These are phyloP conservation scores for Setaria italica DNA, from an alignment of 202 grass and related monocot genomes.

Conservation along the genomic window DNA sequence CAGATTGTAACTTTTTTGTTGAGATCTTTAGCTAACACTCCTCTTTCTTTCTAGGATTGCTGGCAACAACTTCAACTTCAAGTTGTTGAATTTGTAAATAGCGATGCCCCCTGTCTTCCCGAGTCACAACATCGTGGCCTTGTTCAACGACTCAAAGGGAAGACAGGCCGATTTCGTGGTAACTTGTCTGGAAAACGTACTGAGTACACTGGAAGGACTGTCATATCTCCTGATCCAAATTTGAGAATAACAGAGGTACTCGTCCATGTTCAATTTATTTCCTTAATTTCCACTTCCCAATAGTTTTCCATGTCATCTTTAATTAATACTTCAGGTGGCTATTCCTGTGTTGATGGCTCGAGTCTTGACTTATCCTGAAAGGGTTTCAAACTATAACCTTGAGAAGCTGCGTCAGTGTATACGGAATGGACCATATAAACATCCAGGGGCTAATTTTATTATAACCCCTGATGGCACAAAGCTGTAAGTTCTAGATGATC, in stretches of 20 bases:
- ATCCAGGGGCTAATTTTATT: slow-evolving; percentile 91
- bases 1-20: slow-evolving; percentile 14
- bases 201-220: slow-evolving; percentile 95
- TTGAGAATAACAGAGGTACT: slow-evolving; percentile 94
- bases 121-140: slow-evolving; percentile 73
- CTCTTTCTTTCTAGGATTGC: slow-evolving; percentile 58
- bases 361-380: slow-evolving; percentile 90
- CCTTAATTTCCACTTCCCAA: slow-evolving; percentile 18
- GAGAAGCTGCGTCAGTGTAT: slow-evolving; percentile 88
- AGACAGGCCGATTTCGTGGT: slow-evolving; percentile 89
- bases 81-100: slow-evolving; percentile 95
- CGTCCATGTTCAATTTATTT: slow-evolving; percentile 13
- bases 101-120: slow-evolving; percentile 76
- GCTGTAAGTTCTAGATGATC: slow-evolving; percentile 63
- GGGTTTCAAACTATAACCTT: slow-evolving; percentile 83
- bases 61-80: slow-evolving; percentile 82
- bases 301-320: slow-evolving; percentile 25
- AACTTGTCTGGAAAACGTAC: slow-evolving; percentile 98
- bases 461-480: slow-evolving; percentile 63
- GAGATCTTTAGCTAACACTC: slow-evolving; percentile 33
- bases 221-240: slow-evolving; percentile 98
- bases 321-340: slow-evolving; percentile 73
- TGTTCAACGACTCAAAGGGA: slow-evolving; percentile 93
- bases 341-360: slow-evolving; percentile 90
- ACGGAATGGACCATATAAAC: slow-evolving; percentile 79